Conservation (phyloP, 345 rosid genomes). For the Laguncularia racemosa region DNA sequence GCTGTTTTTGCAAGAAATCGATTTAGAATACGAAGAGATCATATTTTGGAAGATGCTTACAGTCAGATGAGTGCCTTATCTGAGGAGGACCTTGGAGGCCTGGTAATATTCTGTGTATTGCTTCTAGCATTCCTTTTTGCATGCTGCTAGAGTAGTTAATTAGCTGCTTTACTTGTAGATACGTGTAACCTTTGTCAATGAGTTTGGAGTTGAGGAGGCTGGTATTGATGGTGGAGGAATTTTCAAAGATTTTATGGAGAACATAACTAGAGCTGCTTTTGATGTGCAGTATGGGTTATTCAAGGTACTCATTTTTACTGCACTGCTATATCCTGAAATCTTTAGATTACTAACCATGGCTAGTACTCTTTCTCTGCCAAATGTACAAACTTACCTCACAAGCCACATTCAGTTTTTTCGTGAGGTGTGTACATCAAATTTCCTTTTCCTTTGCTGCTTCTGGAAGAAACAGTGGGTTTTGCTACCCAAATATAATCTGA, state of each 20-base stretch:
- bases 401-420: too few relatives aligned
- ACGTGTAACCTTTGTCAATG: slow-evolving; percentile 92
- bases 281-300: slow-evolving; percentile 96
- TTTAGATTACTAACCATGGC: too few relatives aligned
- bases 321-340: too few relatives aligned
- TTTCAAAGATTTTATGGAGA: slow-evolving; percentile 99
- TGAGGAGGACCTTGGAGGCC: slow-evolving; percentile 91
- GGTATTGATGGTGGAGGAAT: slow-evolving; percentile 99
- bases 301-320: slow-evolving; percentile 34
- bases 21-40: slow-evolving; percentile 92
- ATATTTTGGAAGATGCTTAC: slow-evolving; percentile 94
- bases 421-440: too few relatives aligned
- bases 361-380: too few relatives aligned
- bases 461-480: too few relatives aligned
- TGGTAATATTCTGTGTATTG: slow-evolving; percentile 35
- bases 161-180: slow-evolving; percentile 44
- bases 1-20: slow-evolving; percentile 73
- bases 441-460: too few relatives aligned
- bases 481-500: too few relatives aligned
- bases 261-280: slow-evolving; percentile 92
- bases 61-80: slow-evolving; percentile 92
- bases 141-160: slow-evolving; percentile 7
- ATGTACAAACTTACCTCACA: too few relatives aligned
- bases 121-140: neutral
- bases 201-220: slow-evolving; percentile 99